Conservation (phyloP, 176 grass and related monocot species). For the Oryza punctata region DNA sequence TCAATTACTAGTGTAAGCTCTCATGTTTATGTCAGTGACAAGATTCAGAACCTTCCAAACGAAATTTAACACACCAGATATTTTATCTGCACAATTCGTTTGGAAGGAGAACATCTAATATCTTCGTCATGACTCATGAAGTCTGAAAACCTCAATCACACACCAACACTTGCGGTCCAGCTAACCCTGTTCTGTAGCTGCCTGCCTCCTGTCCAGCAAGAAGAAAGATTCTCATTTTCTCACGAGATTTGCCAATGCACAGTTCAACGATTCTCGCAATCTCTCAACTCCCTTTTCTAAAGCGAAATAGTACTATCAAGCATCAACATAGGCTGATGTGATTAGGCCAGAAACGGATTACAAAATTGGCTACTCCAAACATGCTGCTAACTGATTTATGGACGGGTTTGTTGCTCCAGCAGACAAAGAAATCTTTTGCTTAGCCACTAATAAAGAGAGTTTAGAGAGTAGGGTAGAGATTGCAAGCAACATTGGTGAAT, state of each 20-base stretch:
- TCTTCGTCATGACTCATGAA: background rate
- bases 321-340: background rate
- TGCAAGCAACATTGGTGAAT: background rate
- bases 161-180: background rate
- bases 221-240: background rate
- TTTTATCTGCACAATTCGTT: background rate
- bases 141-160: background rate
- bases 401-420: background rate
- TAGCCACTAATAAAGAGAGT: background rate
- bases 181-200: background rate
- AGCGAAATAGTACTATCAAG: background rate
- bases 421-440: background rate
- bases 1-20: background rate
- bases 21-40: background rate
- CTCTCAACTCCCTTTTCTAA: background rate
- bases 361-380: conserved; percentile 10
- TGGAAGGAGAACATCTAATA: background rate
- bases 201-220: background rate
- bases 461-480: background rate
- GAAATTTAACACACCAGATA: background rate
- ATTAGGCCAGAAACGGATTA: background rate
- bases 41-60: background rate
- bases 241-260: background rate
- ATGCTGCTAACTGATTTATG: background rate
- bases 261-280: conserved; percentile 1